A percentile compares a stretch with the other conserved stretches of the same genome.
These are phyloP conservation scores for Tylopilus sp. DNA, from an alignment of 768 basidiomycete genomes.

Conservation along the genomic window DNA sequence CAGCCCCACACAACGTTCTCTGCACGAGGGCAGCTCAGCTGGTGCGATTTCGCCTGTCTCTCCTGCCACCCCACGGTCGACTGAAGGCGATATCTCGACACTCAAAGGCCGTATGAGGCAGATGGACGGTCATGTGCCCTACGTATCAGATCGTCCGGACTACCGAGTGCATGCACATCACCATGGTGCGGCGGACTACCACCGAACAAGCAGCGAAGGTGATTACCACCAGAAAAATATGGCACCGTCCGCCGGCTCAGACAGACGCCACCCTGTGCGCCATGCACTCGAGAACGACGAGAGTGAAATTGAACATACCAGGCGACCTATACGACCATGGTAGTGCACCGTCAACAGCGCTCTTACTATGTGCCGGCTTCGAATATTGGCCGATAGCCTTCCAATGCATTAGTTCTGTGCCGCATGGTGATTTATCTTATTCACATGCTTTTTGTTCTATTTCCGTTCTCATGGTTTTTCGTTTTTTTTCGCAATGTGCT, in stretches of 20 bases:
- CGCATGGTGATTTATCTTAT: background rate
- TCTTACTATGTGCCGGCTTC: background rate
- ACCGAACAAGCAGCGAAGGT: constrained; percentile 4
- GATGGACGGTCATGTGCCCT: constrained; percentile 10
- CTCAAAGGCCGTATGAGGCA: constrained; percentile 13
- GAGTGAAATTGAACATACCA: constrained; percentile 35
- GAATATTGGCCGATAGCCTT: background rate
- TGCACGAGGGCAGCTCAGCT: constrained; percentile 44
- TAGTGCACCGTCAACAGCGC: constrained; percentile 18
- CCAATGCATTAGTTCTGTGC: constrained; percentile 1
- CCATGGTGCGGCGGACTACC: constrained; percentile 8
- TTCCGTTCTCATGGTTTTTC: background rate
- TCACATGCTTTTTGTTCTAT: background rate
- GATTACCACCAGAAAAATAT: constrained; percentile 14
- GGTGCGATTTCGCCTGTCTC: constrained; percentile 49
- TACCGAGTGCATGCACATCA: constrained; percentile 13
- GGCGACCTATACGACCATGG: constrained; percentile 47
- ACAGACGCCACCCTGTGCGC: constrained; percentile 22
- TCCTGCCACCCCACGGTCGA: constrained; percentile 52
- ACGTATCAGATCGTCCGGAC: constrained; percentile 11
- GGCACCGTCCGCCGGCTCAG: constrained; percentile 20
- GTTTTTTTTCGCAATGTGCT: background rate
- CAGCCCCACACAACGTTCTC: constrained; percentile 29
- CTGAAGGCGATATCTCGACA: constrained; percentile 17
- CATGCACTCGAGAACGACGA: constrained; percentile 31